Evolutionary conservation across 352 stramenopile species (phyloP).

Genomic region (Pythium aphanidermatum): DNA sequence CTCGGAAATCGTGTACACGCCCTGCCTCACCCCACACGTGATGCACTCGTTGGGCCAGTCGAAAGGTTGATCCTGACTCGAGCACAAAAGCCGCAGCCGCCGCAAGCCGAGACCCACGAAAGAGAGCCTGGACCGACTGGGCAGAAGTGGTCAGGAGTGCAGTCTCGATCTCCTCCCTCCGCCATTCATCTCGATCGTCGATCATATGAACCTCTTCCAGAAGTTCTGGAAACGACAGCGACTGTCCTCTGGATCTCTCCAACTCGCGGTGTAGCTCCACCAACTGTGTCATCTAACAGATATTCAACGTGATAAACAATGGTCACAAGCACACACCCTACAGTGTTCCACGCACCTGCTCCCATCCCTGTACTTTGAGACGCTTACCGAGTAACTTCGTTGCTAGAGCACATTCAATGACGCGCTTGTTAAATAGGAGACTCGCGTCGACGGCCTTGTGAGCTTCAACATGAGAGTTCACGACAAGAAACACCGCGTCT

Average conservation of each 20-base stretch:
- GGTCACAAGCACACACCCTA: not conserved
- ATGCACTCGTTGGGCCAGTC: constrained; percentile 44
- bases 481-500: constrained; percentile 59
- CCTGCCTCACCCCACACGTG: constrained; percentile 70
- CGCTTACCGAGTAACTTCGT: constrained; percentile 61
- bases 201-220: constrained; percentile 14
- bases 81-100: constrained; percentile 8
- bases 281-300: constrained; percentile 34
- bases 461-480: constrained; percentile 58
- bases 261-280: constrained; percentile 35
- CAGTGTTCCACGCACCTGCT: constrained; percentile 19
- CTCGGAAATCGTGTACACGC: constrained; percentile 47
- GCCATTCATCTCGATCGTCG: constrained; percentile 15
- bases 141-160: not conserved
- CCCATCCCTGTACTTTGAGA: constrained; percentile 29
- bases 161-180: too few relatives aligned
- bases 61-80: constrained; percentile 18
- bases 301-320: not conserved
- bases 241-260: not conserved
- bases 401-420: constrained; percentile 70
- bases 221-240: constrained; percentile 23
- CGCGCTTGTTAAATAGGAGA: constrained; percentile 70
- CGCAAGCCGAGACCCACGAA: too few relatives aligned
- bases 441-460: constrained; percentile 70
- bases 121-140: too few relatives aligned